Evolutionary conservation across 2,329 filamentous ascomycete species (phyloP).

Genomic region (Monosporascus sp.): DNA sequence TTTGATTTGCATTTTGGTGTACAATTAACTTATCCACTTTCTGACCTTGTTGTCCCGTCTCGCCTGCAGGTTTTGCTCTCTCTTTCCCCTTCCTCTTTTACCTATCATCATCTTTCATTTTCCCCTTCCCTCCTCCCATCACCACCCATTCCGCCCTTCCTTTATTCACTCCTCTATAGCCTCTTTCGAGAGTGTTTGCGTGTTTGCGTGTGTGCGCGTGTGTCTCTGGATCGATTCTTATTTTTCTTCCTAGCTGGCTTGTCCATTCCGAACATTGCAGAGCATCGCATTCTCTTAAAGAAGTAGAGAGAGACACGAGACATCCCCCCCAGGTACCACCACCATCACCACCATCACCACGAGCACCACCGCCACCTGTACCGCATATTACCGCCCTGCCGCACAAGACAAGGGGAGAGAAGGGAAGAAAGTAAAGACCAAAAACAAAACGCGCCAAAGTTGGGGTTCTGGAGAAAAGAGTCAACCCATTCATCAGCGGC

Average conservation of each 20-base stretch:
- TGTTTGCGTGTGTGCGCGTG: slow-evolving; percentile 15
- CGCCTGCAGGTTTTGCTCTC: slow-evolving; percentile 4
- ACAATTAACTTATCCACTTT: not conserved
- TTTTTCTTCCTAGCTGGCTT: slow-evolving; percentile 10
- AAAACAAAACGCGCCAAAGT: not conserved
- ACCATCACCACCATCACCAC: not conserved
- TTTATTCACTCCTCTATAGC: slow-evolving; percentile 24
- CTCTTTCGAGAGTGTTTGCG: slow-evolving; percentile 24
- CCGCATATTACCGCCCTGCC: not conserved
- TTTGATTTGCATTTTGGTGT: slow-evolving; percentile 5
- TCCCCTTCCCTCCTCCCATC: slow-evolving; percentile 22
- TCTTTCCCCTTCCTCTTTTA: slow-evolving; percentile 13
- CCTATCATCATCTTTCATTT: slow-evolving; percentile 12
- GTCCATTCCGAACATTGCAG: not conserved
- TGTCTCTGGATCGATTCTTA: slow-evolving; percentile 18
- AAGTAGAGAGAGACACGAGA: not conserved
- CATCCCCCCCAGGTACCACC: not conserved
- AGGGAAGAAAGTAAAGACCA: not conserved
- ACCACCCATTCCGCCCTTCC: slow-evolving; percentile 26
- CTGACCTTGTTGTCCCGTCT: not conserved
- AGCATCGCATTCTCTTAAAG: slow-evolving; percentile 1
- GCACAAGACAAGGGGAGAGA: not conserved
- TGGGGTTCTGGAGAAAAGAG: not conserved
- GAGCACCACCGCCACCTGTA: not conserved
- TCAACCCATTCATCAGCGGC: not conserved